Evolutionary conservation across 495 filamentous ascomycete species (phyloP).

Genomic region (Penicillium malachiteum): DNA sequence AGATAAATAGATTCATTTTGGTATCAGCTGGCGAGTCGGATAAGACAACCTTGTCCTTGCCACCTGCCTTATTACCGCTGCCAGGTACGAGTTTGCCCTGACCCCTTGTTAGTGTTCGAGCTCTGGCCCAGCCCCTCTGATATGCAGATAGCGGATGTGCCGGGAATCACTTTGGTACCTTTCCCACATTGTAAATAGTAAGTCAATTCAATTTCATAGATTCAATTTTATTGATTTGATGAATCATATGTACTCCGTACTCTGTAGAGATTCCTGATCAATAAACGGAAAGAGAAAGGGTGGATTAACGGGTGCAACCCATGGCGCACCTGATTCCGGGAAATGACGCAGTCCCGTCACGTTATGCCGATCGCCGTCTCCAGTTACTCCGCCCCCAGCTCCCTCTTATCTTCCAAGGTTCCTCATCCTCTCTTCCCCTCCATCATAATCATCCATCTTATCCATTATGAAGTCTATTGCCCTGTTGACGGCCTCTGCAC

Average conservation of each 20-base stretch:
- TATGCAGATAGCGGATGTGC: neutral
- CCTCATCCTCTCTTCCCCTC: slow-evolving; percentile 16
- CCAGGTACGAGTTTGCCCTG: slow-evolving; percentile 25
- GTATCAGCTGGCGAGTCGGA: neutral
- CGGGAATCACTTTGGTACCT: neutral
- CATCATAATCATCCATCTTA: slow-evolving; percentile 21
- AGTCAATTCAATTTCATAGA: no score
- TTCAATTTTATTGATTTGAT: neutral
- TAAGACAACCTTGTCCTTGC: neutral
- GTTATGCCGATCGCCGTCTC: slow-evolving; percentile 25
- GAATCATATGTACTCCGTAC: neutral
- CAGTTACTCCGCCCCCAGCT: slow-evolving; percentile 21
- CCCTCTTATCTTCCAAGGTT: slow-evolving; percentile 16
- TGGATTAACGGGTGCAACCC: slow-evolving; percentile 17
- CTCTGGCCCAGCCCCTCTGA: slow-evolving; percentile 2
- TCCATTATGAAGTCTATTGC: slow-evolving; percentile 79
- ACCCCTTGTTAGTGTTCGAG: slow-evolving; percentile 8
- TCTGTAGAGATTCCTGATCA: neutral
- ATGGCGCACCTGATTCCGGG: slow-evolving; percentile 21
- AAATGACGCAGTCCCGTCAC: slow-evolving; percentile 28
- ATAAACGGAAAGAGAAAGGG: slow-evolving; percentile 10
- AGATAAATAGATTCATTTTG: no score
- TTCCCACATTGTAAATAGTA: neutral
- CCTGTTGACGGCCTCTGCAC: slow-evolving; percentile 70
- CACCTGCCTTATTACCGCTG: slow-evolving; percentile 17